A percentile compares a stretch with the other conserved stretches of the same genome.
Evolutionary conservation across 805 yeast genomes (phyloP).

Genomic region (Lachancea mirantina): DNA sequence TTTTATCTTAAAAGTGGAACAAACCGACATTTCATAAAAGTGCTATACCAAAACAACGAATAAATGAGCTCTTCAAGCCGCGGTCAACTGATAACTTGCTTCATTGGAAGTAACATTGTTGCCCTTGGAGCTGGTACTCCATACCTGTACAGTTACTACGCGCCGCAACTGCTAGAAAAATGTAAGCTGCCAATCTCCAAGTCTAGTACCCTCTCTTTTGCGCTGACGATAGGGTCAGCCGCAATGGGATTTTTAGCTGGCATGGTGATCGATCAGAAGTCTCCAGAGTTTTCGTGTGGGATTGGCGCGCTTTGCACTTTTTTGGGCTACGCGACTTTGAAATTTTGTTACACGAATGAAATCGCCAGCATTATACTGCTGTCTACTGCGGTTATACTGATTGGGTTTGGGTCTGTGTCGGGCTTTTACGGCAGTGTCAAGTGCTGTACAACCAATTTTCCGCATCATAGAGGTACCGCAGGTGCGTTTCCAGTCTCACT

Average conservation of each 20-base stretch:
- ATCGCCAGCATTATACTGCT: conserved; percentile 37
- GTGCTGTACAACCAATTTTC: conserved; percentile 51
- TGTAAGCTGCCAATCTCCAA: conserved; percentile 52
- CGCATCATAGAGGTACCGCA: conserved; percentile 62
- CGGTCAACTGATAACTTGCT: conserved; percentile 16
- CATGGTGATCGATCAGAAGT: conserved; percentile 51
- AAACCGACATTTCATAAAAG: too few species aligned
- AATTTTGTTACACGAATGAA: conserved; percentile 38
- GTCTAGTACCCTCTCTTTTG: conserved; percentile 58
- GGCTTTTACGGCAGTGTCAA: conserved; percentile 53
- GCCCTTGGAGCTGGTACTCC: conserved; percentile 71
- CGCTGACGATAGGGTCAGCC: conserved; percentile 57
- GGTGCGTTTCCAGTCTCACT: conserved; percentile 62
- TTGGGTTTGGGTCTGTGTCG: conserved; percentile 61
- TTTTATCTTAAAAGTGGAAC: too few species aligned
- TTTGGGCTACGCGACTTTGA: conserved; percentile 46
- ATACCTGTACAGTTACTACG: conserved; percentile 65
- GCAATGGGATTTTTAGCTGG: conserved; percentile 71
- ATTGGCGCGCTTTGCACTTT: conserved; percentile 51
- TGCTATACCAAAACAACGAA: too few species aligned
- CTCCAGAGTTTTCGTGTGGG: conserved; percentile 47
- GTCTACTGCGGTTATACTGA: conserved; percentile 42
- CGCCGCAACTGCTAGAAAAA: conserved; percentile 58
- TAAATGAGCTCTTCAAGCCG: too few species aligned
- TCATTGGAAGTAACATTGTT: conserved; percentile 36